These are phyloP conservation scores for Tubosaeta sp. DNA, from an alignment of 768 basidiomycete species.

Conservation along the genomic window DNA sequence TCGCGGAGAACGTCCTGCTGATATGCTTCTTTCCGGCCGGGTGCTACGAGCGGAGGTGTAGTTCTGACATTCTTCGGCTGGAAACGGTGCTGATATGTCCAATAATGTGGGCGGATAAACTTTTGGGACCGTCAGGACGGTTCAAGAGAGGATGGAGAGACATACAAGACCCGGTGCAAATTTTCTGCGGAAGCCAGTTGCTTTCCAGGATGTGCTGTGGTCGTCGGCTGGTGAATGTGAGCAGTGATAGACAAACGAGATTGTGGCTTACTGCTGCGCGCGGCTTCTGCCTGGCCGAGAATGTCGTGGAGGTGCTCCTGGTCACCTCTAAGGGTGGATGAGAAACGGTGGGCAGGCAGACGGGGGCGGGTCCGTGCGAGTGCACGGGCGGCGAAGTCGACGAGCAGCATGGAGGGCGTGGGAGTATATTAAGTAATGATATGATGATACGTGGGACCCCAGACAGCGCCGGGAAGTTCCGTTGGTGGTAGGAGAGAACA, in stretches of 20 bases:
- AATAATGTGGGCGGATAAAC: constrained; percentile 47
- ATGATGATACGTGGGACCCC: constrained; percentile 9
- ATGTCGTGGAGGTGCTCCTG: constrained; percentile 21
- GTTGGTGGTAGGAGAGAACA: constrained; percentile 3
- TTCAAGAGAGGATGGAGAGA: too few species aligned
- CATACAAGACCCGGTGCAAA: constrained; percentile 23
- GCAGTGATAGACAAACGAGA: neutral
- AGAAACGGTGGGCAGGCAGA: neutral
- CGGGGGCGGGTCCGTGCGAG: constrained; percentile 4
- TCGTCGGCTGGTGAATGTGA: constrained; percentile 11
- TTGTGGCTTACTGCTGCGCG: constrained; percentile 5
- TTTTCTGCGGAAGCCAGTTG: constrained; percentile 24
- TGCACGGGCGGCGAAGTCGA: constrained; percentile 12
- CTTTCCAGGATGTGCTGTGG: constrained; percentile 15
- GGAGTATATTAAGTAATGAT: constrained; percentile 10
- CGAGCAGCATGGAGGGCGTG: constrained; percentile 11
- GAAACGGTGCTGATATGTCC: constrained; percentile 37
- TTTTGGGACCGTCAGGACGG: constrained; percentile 11
- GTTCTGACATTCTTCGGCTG: constrained; percentile 16
- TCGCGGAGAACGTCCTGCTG: constrained; percentile 66
- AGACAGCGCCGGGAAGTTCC: constrained; percentile 12
- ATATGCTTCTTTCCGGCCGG: constrained; percentile 49
- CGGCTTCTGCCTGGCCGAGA: constrained; percentile 21
- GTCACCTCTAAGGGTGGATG: constrained; percentile 23
- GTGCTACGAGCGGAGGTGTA: constrained; percentile 48